Evolutionary conservation across 371 early-diverging fungal species (phyloP).

Genomic region (Actinomortierella ambigua): DNA sequence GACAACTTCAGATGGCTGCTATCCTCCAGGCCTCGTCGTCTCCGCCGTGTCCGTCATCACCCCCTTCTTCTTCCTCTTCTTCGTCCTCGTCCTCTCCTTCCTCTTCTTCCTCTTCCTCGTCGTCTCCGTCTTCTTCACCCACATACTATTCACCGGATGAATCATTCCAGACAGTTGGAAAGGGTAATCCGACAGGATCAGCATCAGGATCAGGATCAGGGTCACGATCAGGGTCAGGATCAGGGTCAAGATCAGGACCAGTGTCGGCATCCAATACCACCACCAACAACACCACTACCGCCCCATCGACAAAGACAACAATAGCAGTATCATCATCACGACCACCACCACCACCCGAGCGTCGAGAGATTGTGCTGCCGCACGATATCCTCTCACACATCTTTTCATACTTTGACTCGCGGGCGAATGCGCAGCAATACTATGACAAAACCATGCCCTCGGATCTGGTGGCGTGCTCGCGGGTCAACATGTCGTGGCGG

Average conservation of each 20-base stretch:
- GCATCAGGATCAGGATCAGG: neutral
- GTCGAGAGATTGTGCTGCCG: conserved; percentile 10
- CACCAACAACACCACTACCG: conserved; percentile 1
- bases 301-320: neutral
- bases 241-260: neutral
- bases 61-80: no score
- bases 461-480: conserved; percentile 35
- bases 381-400: conserved; percentile 42
- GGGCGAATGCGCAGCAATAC: conserved; percentile 44
- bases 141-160: no score
- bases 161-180: no score
- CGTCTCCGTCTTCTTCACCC: no score
- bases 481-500: conserved; percentile 46
- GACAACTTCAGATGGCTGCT: no score
- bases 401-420: conserved; percentile 27
- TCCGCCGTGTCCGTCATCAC: no score
- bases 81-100: no score
- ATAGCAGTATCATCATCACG: neutral
- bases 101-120: no score
- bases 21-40: no score
- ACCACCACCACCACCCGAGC: neutral
- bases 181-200: neutral
- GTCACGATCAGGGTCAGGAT: no score
- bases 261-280: conserved; percentile 1
- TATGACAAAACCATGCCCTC: conserved; percentile 32